A percentile compares a stretch with the other conserved stretches of the same genome.
phyloP scores from a whole-genome alignment of 495 filamentous ascomycete genomes.

The Penicillium arizonense region DNA sequence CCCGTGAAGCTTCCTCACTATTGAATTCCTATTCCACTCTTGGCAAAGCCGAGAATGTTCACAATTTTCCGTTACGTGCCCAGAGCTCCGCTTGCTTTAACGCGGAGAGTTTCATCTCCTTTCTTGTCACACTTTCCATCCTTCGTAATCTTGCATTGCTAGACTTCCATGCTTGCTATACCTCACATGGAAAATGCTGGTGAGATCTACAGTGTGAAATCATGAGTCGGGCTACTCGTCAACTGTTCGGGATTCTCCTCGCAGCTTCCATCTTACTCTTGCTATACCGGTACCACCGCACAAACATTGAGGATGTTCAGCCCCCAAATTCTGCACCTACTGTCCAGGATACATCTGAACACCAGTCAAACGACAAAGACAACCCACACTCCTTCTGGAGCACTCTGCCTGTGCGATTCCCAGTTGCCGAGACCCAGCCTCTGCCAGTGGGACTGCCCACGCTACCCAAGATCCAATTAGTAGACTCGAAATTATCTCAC shows the following conservation, averaged over 20 bases:
- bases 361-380: background rate
- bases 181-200: constrained; percentile 6
- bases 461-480: constrained; percentile 8
- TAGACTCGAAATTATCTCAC: background rate
- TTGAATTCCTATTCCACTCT: background rate
- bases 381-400: constrained; percentile 5
- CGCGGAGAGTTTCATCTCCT: background rate
- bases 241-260: constrained; percentile 12
- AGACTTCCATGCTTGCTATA: background rate
- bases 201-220: background rate
- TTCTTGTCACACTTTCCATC: background rate
- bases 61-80: too few relatives aligned
- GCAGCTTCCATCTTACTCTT: constrained; percentile 4
- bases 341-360: background rate
- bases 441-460: background rate
- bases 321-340: background rate
- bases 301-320: background rate
- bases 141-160: background rate
- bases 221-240: constrained; percentile 20
- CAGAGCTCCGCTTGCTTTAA: too few relatives aligned
- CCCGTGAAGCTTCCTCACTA: background rate
- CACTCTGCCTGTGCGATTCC: constrained; percentile 11
- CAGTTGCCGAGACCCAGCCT: background rate
- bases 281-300: constrained; percentile 5
- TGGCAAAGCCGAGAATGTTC: background rate